phyloP scores from a whole-genome alignment of 2,329 filamentous ascomycete species.

The Cytospora schulzeri region DNA sequence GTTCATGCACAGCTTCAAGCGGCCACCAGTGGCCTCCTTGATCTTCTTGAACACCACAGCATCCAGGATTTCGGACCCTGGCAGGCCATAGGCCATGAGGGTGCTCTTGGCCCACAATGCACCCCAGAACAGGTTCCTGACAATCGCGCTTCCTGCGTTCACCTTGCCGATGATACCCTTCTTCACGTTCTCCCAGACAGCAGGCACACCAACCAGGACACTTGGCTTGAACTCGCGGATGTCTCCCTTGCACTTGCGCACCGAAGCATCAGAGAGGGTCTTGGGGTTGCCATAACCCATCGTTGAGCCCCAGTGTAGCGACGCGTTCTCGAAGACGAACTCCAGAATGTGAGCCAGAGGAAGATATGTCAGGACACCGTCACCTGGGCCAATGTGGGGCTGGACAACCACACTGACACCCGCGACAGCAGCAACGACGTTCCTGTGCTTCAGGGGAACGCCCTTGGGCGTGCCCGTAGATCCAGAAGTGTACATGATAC shows the following conservation, averaged over 20 bases:
- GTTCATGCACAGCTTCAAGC: slow-evolving; percentile 79
- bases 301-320: slow-evolving; percentile 80
- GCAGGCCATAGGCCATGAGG: slow-evolving; percentile 56
- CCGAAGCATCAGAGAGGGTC: slow-evolving; percentile 78
- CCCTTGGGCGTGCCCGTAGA: slow-evolving; percentile 84
- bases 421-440: slow-evolving; percentile 74
- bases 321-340: slow-evolving; percentile 85
- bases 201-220: slow-evolving; percentile 82
- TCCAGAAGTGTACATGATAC: slow-evolving; percentile 74
- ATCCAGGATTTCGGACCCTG: slow-evolving; percentile 71
- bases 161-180: slow-evolving; percentile 84
- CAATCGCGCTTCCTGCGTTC: slow-evolving; percentile 65
- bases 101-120: slow-evolving; percentile 56
- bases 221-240: slow-evolving; percentile 84
- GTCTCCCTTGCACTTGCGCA: slow-evolving; percentile 85
- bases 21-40: slow-evolving; percentile 84
- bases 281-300: slow-evolving; percentile 90
- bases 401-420: slow-evolving; percentile 79
- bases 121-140: slow-evolving; percentile 74
- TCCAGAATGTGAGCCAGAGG: slow-evolving; percentile 88
- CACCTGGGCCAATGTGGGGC: slow-evolving; percentile 74
- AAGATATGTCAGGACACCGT: slow-evolving; percentile 80
- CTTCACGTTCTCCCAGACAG: slow-evolving; percentile 90
- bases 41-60: slow-evolving; percentile 87
- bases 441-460: slow-evolving; percentile 73